Evolutionary conservation across 345 rosid species (phyloP).

Genomic region (Linum tenue): DNA sequence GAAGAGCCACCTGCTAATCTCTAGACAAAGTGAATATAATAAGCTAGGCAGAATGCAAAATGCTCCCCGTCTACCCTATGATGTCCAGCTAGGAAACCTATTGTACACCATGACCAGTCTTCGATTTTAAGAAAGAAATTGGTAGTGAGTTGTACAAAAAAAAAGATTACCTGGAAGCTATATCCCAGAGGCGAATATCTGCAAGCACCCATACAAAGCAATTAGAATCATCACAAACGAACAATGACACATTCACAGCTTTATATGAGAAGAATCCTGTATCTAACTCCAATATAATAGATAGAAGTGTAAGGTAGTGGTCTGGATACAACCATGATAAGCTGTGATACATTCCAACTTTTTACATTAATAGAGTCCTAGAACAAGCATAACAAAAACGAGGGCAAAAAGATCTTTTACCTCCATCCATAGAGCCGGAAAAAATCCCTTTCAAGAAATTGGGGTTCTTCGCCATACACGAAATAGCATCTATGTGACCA

Average conservation of each 20-base stretch:
- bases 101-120: background rate
- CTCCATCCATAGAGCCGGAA: slow-evolving; percentile 98
- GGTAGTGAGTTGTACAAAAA: background rate
- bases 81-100: background rate
- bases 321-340: background rate
- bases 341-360: background rate
- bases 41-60: background rate
- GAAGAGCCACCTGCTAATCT: background rate
- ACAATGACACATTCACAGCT: background rate
- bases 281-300: background rate
- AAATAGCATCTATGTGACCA: slow-evolving; percentile 72
- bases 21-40: background rate
- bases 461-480: slow-evolving; percentile 95
- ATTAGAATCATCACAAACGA: slow-evolving; percentile 1
- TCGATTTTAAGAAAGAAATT: background rate
- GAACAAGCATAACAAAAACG: too few relatives aligned
- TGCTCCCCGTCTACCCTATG: background rate
- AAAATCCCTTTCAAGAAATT: slow-evolving; percentile 74
- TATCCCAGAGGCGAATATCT: slow-evolving; percentile 97
- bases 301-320: too few relatives aligned
- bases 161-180: slow-evolving; percentile 58
- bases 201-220: slow-evolving; percentile 14
- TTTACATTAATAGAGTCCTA: background rate
- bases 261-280: background rate
- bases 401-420: slow-evolving; percentile 19